Evolutionary conservation across 352 stramenopile genomes (phyloP).

Genomic region (Phytophthora aleatoria): DNA sequence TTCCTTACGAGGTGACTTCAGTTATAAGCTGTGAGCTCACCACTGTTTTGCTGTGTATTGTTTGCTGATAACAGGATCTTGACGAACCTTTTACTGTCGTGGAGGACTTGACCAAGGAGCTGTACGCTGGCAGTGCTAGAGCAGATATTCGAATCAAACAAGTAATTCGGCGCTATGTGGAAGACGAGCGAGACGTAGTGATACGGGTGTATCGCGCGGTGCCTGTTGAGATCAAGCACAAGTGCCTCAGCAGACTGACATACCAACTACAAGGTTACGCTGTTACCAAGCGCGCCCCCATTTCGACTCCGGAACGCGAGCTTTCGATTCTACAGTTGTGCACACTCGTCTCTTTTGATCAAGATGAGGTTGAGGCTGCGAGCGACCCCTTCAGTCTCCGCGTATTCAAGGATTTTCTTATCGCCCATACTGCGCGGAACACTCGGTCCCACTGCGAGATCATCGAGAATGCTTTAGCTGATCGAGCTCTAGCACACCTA

Average conservation of each 20-base stretch:
- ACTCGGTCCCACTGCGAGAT: constrained; percentile 41
- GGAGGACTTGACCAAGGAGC: constrained; percentile 34
- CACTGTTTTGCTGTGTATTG: background rate
- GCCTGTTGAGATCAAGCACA: constrained; percentile 33
- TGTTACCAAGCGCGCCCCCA: constrained; percentile 30
- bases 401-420: constrained; percentile 44
- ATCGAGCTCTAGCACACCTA: background rate
- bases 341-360: constrained; percentile 32
- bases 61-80: constrained; percentile 26
- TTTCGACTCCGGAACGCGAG: constrained; percentile 28
- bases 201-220: constrained; percentile 34
- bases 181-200: constrained; percentile 33
- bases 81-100: constrained; percentile 37
- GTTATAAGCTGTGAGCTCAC: background rate
- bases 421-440: constrained; percentile 37
- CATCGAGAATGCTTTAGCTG: constrained; percentile 42
- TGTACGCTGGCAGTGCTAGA: constrained; percentile 14
- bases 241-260: constrained; percentile 26
- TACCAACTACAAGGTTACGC: constrained; percentile 40
- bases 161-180: constrained; percentile 34
- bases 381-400: background rate
- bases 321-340: constrained; percentile 36
- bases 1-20: background rate
- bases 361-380: constrained; percentile 26
- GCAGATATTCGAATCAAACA: constrained; percentile 31